phyloP scores from a whole-genome alignment of 495 filamentous ascomycete species.

The Penicillium goetzii region DNA sequence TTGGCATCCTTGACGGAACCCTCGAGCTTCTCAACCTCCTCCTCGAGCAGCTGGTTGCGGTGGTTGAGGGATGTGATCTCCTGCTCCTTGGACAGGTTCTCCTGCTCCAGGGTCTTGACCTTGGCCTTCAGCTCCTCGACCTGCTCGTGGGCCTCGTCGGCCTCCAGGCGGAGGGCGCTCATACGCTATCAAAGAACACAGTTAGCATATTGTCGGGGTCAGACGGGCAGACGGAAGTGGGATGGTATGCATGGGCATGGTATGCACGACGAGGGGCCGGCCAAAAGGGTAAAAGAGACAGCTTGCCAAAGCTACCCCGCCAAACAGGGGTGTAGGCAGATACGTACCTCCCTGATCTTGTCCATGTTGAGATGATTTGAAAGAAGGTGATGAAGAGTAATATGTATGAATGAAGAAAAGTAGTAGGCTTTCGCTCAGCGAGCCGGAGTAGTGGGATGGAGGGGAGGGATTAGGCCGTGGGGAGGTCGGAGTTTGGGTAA shows the following conservation, averaged over 20 bases:
- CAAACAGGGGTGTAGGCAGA: constrained; percentile 35
- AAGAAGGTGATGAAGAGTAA: constrained; percentile 23
- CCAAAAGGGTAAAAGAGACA: constrained; percentile 22
- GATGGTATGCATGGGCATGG: constrained; percentile 20
- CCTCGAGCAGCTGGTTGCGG: constrained; percentile 86
- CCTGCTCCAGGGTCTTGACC: constrained; percentile 90
- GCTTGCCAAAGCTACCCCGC: constrained; percentile 51
- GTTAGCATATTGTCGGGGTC: constrained; percentile 25
- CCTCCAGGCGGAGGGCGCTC: constrained; percentile 88
- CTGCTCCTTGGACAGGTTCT: constrained; percentile 94
- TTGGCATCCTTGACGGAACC: constrained; percentile 74
- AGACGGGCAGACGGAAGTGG: neutral
- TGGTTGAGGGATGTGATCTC: constrained; percentile 94
- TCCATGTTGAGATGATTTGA: constrained; percentile 49
- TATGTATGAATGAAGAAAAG: constrained; percentile 40
- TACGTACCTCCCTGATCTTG: constrained; percentile 77
- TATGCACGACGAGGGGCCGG: constrained; percentile 25
- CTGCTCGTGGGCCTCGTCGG: constrained; percentile 76
- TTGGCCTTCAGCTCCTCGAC: constrained; percentile 83
- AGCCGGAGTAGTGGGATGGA: constrained; percentile 36
- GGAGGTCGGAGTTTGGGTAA: constrained; percentile 37
- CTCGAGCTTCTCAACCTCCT: constrained; percentile 90
- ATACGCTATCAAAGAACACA: constrained; percentile 69
- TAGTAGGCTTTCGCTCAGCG: constrained; percentile 50
- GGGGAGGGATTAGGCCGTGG: constrained; percentile 25